A percentile compares a stretch with the other conserved stretches of the same genome.
These are phyloP conservation scores for Debaryomyces psychrophilus DNA, from an alignment of 1,139 yeast genomes.

Conservation along the genomic window DNA sequence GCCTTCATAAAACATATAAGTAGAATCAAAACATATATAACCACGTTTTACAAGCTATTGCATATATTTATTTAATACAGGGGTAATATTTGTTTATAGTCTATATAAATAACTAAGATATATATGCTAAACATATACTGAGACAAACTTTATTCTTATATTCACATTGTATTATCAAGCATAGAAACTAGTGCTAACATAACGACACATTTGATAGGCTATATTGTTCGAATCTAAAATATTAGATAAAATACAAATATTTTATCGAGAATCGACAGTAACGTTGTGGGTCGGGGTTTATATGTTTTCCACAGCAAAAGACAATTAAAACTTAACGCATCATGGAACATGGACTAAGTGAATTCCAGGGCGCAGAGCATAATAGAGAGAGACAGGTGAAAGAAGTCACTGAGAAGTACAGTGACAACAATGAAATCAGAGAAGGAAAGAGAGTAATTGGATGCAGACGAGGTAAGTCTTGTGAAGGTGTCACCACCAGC, in stretches of 20 bases:
- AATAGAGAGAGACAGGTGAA: neutral
- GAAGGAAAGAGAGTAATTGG: neutral
- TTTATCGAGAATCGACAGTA: neutral
- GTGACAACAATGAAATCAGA: neutral
- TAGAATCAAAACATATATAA: conserved; percentile 5
- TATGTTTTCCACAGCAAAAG: conserved; percentile 4
- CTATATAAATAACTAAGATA: conserved; percentile 2
- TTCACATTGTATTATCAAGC: neutral
- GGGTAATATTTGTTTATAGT: conserved; percentile 1
- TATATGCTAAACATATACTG: conserved; percentile 2
- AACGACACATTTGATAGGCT: neutral
- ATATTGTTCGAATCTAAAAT: neutral
- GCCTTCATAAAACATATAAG: neutral
- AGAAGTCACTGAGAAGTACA: neutral
- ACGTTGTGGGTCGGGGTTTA: conserved; percentile 1
- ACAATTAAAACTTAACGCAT: neutral
- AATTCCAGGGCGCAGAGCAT: conserved; percentile 3
- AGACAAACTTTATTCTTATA: neutral
- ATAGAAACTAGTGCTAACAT: neutral
- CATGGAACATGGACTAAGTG: conserved; percentile 6
- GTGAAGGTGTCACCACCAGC: neutral
- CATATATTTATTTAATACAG: neutral
- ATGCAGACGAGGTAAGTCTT: neutral
- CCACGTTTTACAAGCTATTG: conserved; percentile 7
- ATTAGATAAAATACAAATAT: conserved; percentile 2